Conservation (phyloP, 306 rosid genomes). For the Trichosanthes cucumerina region DNA sequence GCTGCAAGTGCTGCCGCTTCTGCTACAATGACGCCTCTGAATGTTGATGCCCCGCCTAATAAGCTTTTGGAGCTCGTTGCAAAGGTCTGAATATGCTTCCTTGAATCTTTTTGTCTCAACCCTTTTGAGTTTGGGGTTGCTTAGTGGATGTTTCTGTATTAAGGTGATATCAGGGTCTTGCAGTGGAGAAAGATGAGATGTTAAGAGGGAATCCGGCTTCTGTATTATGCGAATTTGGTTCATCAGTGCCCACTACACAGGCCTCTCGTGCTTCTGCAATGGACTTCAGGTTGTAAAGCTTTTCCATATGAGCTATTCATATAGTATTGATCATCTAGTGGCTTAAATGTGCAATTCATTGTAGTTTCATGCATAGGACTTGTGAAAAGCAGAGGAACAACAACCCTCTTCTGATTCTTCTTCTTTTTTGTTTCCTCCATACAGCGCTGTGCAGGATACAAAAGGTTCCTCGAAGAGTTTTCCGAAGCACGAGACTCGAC, state of each 20-base stretch:
- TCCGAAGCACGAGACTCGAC: constrained; percentile 79
- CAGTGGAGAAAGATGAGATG: constrained; percentile 55
- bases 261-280: constrained; percentile 25
- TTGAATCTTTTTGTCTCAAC: neutral
- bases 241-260: constrained; percentile 23
- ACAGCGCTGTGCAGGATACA: constrained; percentile 49
- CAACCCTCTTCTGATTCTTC: neutral
- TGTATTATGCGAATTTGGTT: constrained; percentile 31
- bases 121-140: neutral
- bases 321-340: neutral
- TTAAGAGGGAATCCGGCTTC: constrained; percentile 44
- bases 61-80: constrained; percentile 60
- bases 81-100: constrained; percentile 44
- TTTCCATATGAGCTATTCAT: neutral
- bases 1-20: constrained; percentile 86
- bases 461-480: constrained; percentile 66
- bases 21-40: constrained; percentile 71
- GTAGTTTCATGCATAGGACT: neutral
- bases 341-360: neutral
- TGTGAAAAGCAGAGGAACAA: constrained; percentile 9
- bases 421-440: constrained; percentile 10
- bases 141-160: constrained; percentile 25
- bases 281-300: constrained; percentile 52
- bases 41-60: constrained; percentile 51
- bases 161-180: constrained; percentile 76